Conservation (phyloP, 2,329 filamentous ascomycete species). For the Curvularia verruculosa region DNA sequence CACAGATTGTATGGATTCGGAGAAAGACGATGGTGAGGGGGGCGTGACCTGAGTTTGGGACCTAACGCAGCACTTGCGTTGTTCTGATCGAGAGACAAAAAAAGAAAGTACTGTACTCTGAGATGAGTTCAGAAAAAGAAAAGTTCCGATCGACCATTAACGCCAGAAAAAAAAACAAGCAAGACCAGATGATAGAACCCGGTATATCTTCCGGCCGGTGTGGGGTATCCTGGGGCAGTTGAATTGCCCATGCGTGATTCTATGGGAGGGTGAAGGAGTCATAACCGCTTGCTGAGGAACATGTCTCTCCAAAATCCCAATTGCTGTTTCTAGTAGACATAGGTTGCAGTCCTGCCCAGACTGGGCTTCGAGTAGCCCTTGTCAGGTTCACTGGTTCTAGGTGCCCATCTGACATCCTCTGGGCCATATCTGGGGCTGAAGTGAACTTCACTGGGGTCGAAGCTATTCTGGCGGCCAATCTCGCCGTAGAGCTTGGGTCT, state of each 20-base stretch:
- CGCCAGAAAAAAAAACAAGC: slow-evolving; percentile 1
- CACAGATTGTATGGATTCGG: not conserved
- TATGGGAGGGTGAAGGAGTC: not conserved
- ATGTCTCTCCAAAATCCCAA: not conserved
- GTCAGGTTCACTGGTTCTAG: slow-evolving; percentile 31
- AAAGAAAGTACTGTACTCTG: not conserved
- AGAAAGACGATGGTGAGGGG: not conserved
- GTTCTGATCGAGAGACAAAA: not conserved
- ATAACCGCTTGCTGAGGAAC: not conserved
- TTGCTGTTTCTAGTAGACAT: slow-evolving; percentile 35
- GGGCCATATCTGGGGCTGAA: slow-evolving; percentile 40
- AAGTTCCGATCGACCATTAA: slow-evolving; percentile 3
- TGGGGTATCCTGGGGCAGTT: slow-evolving; percentile 13
- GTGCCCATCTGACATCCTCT: slow-evolving; percentile 47
- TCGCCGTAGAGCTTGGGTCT: slow-evolving; percentile 36
- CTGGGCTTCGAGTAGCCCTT: slow-evolving; percentile 34
- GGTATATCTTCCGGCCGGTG: slow-evolving; percentile 3
- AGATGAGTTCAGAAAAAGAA: not conserved
- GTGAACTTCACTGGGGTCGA: slow-evolving; percentile 39
- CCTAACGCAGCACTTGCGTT: slow-evolving; percentile 20
- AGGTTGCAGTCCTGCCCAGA: slow-evolving; percentile 35
- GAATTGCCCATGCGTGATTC: slow-evolving; percentile 9
- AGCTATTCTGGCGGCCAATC: slow-evolving; percentile 37
- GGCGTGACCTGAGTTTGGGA: not conserved
- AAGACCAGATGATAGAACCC: slow-evolving; percentile 2